Percentiles rank a stretch among this genome's conserved stretches.
Conservation (phyloP, 352 stramenopile genomes). For the Globisporangium nodosum region DNA sequence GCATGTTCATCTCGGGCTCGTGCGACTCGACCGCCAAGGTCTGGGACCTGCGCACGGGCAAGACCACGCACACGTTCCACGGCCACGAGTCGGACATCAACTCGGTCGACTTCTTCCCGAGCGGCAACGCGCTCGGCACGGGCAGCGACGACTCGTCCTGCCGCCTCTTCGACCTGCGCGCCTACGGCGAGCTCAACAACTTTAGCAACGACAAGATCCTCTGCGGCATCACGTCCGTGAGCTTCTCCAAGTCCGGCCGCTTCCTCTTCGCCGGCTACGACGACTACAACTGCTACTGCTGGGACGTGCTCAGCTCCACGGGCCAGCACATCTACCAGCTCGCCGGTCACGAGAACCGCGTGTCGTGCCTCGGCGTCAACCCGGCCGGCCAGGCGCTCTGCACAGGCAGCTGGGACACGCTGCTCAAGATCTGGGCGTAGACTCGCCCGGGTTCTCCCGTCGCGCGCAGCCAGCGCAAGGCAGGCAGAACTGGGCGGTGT, state of each 20-base stretch:
- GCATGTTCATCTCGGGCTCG: slow-evolving; percentile 96
- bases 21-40: slow-evolving; percentile 97
- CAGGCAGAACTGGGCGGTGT: too few species aligned
- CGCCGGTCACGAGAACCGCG: slow-evolving; percentile 94
- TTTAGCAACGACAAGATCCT: slow-evolving; percentile 97
- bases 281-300: slow-evolving; percentile 97
- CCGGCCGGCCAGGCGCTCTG: slow-evolving; percentile 93
- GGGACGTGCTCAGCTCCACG: slow-evolving; percentile 92
- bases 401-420: slow-evolving; percentile 98
- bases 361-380: slow-evolving; percentile 97
- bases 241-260: slow-evolving; percentile 93
- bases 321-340: slow-evolving; percentile 90
- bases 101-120: slow-evolving; percentile 97
- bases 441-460: too few species aligned
- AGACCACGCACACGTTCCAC: slow-evolving; percentile 95
- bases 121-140: slow-evolving; percentile 92
- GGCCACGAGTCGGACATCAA: slow-evolving; percentile 99
- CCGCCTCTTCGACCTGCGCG: slow-evolving; percentile 96
- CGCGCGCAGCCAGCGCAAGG: too few species aligned
- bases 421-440: slow-evolving; percentile 97
- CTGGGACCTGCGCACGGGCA: slow-evolving; percentile 96
- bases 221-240: slow-evolving; percentile 96
- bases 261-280: slow-evolving; percentile 98
- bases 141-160: slow-evolving; percentile 97
- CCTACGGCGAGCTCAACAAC: slow-evolving; percentile 95